These are phyloP conservation scores for Excoecaria cochinchinensis DNA, from an alignment of 345 rosid species.

Conservation along the genomic window DNA sequence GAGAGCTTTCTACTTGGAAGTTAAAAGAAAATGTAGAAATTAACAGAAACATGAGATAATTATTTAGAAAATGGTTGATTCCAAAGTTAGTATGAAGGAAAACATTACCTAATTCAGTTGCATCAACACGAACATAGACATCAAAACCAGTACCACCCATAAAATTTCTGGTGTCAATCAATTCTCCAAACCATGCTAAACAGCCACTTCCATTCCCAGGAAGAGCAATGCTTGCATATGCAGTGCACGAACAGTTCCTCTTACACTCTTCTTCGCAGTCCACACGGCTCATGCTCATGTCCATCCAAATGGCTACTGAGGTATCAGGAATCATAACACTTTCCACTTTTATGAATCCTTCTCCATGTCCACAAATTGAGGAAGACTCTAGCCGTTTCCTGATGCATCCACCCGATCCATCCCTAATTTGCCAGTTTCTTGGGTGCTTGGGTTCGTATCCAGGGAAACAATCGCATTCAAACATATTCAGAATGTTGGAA, in stretches of 20 bases:
- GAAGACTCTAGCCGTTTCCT: constrained; percentile 6
- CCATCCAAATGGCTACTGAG: background rate
- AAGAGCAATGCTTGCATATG: background rate
- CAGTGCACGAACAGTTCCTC: constrained; percentile 13
- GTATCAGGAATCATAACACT: constrained; percentile 12
- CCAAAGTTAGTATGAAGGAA: background rate
- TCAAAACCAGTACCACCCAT: background rate
- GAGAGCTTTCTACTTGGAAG: too few relatives aligned
- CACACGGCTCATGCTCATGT: background rate
- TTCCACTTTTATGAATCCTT: constrained; percentile 13
- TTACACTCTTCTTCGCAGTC: constrained; percentile 13
- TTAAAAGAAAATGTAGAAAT: too few relatives aligned
- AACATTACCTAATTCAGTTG: constrained; percentile 6
- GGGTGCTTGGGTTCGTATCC: constrained; percentile 24
- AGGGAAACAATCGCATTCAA: constrained; percentile 23
- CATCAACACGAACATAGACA: constrained; percentile 14
- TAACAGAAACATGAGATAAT: too few relatives aligned
- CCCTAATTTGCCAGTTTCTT: too few relatives aligned
- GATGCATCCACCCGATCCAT: constrained; percentile 1
- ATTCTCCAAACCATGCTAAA: constrained; percentile 8
- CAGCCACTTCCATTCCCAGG: constrained; percentile 7
- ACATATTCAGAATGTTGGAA: background rate
- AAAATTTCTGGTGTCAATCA: constrained; percentile 1
- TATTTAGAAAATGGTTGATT: too few relatives aligned
- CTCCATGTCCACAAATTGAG: constrained; percentile 12